Evolutionary conservation across 768 basidiomycete species (phyloP).

Genomic region (Agrocybe pediades): DNA sequence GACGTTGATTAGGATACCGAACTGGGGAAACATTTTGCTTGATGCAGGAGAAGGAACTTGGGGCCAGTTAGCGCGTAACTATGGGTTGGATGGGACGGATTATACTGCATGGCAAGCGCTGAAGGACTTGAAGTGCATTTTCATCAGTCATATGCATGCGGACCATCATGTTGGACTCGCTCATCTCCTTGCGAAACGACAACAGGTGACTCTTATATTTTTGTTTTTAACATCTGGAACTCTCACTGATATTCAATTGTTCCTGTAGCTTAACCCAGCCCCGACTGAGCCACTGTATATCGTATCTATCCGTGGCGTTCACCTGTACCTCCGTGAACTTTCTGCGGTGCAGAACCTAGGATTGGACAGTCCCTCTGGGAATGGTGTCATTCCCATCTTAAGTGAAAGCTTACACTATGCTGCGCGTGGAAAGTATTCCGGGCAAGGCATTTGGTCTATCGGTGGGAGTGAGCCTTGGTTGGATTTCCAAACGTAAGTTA

Average conservation of each 20-base stretch:
- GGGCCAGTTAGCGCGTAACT: conserved; percentile 83
- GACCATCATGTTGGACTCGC: conserved; percentile 91
- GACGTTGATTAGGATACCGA: conserved; percentile 76
- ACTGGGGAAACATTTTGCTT: conserved; percentile 72
- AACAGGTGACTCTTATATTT: conserved; percentile 44
- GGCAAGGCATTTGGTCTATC: conserved; percentile 42
- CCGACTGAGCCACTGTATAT: conserved; percentile 69
- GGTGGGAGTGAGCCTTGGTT: conserved; percentile 48
- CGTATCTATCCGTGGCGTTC: conserved; percentile 56
- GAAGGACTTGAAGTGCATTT: conserved; percentile 76
- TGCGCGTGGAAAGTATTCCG: conserved; percentile 34
- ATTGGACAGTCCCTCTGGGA: conserved; percentile 44
- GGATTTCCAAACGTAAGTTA: conserved; percentile 38
- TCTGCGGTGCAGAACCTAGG: conserved; percentile 74
- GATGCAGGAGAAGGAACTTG: conserved; percentile 93
- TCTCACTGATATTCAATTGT: background rate
- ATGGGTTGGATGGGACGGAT: conserved; percentile 49
- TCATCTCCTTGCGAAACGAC: conserved; percentile 71
- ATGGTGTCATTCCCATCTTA: conserved; percentile 57
- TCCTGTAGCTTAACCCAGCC: conserved; percentile 62
- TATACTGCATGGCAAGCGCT: conserved; percentile 59
- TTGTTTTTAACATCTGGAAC: background rate
- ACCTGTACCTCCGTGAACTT: conserved; percentile 73
- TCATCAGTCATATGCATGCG: conserved; percentile 87
- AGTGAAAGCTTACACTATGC: conserved; percentile 57